A percentile compares a stretch with the other conserved stretches of the same genome.
These are phyloP conservation scores for Vigna nakashimae DNA, from an alignment of 306 rosid genomes.

Conservation along the genomic window DNA sequence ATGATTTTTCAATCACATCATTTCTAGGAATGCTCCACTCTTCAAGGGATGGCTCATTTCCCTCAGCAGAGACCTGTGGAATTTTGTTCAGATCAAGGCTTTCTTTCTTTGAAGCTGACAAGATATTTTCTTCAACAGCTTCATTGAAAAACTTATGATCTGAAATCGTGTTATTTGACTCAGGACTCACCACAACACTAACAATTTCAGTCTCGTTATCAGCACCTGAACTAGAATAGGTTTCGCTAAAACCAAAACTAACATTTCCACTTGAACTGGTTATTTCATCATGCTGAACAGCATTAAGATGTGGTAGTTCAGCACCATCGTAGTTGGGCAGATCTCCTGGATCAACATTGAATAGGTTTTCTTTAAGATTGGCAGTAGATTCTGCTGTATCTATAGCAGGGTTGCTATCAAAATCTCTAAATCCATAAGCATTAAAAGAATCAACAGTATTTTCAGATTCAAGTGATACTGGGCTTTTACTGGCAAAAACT, in stretches of 20 bases:
- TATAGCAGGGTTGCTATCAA: conserved; percentile 49
- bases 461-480: conserved; percentile 56
- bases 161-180: conserved; percentile 48
- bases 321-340: conserved; percentile 48
- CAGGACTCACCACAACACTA: conserved; percentile 46
- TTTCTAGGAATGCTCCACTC: conserved; percentile 48
- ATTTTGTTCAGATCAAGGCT: conserved; percentile 50
- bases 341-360: conserved; percentile 53
- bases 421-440: conserved; percentile 60
- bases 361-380: conserved; percentile 55
- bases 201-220: conserved; percentile 49
- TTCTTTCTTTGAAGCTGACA: conserved; percentile 52
- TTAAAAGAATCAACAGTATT: conserved; percentile 53
- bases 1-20: conserved; percentile 45
- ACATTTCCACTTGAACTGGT: conserved; percentile 48
- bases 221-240: conserved; percentile 45
- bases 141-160: conserved; percentile 51
- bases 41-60: conserved; percentile 55
- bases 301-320: conserved; percentile 45
- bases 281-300: conserved; percentile 60
- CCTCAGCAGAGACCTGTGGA: conserved; percentile 53
- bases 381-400: conserved; percentile 57
- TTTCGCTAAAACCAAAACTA: conserved; percentile 42
- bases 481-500: conserved; percentile 44
- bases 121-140: conserved; percentile 48